phyloP scores from a whole-genome alignment of 441 rosid genomes.

The Erodium trifolium region DNA sequence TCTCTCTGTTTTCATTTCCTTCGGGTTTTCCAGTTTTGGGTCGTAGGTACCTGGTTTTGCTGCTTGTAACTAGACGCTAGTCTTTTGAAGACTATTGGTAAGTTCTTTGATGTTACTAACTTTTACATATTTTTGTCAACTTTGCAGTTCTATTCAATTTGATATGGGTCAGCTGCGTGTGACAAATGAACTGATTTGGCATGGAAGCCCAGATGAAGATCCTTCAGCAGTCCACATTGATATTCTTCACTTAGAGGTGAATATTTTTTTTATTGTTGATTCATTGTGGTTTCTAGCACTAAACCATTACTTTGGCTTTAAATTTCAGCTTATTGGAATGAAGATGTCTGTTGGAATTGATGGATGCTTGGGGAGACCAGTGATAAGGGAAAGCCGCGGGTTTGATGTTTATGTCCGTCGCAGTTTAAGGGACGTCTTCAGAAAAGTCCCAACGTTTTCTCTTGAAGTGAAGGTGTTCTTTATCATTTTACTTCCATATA shows the following conservation, averaged over 20 bases:
- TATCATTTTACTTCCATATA: neutral
- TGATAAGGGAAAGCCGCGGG: slow-evolving; percentile 88
- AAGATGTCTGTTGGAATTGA: slow-evolving; percentile 93
- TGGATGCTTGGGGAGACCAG: slow-evolving; percentile 76
- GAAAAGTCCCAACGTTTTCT: slow-evolving; percentile 87
- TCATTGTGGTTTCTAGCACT: slow-evolving; percentile 12
- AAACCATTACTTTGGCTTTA: slow-evolving; percentile 15
- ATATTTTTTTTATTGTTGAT: slow-evolving; percentile 18
- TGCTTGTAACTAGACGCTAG: neutral
- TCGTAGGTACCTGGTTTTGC: slow-evolving; percentile 7
- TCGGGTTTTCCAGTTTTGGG: neutral
- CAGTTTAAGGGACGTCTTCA: slow-evolving; percentile 92
- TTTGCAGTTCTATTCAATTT: slow-evolving; percentile 86
- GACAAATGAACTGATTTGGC: slow-evolving; percentile 91
- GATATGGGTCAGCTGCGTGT: slow-evolving; percentile 88
- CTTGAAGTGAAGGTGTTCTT: slow-evolving; percentile 80
- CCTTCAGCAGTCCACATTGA: slow-evolving; percentile 91
- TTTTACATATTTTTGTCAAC: slow-evolving; percentile 17
- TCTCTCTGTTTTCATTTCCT: slow-evolving; percentile 3
- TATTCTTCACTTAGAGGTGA: slow-evolving; percentile 93
- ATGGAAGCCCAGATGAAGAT: slow-evolving; percentile 80
- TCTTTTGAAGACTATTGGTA: neutral
- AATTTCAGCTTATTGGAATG: slow-evolving; percentile 77
- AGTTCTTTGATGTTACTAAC: slow-evolving; percentile 17
- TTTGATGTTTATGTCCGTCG: slow-evolving; percentile 78